Evolutionary conservation across 768 basidiomycete species (phyloP), one percentile per base, ranked within the genome.

Genomic region (Kwoniella newhampshirensis): DNA sequence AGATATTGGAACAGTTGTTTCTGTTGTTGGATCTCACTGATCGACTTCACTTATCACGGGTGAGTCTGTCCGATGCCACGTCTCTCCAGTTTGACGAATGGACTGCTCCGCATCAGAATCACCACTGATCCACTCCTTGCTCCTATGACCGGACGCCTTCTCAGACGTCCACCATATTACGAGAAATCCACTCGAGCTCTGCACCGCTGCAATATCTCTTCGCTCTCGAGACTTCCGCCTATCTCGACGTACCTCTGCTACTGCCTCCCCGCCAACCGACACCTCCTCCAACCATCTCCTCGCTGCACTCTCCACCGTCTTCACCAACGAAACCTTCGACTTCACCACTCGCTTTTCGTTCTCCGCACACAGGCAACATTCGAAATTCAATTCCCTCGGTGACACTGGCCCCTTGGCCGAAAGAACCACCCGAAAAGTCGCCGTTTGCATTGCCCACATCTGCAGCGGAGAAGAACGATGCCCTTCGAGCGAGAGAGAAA

Each of bases 1-100:
- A 71, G 49, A 63, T 71, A 3, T 18, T 71, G 32, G 66, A 68
- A 39, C 64, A 66, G 50, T 42, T 71, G 9, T 71, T 48, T 40
- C 25, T 64, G n/a, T 25, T 39, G 3, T 37, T 71, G 17, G 21
- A 21, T 11, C 32, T 64, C 17, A 60, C 48, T 8, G 63, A 62
- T 18, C 56, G 66, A 23, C 43, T 71, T 12, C 15, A n/a, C 2
- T 40, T 71, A 15, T 26, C 55, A 20, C 46, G 50, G 46, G 69
- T 71, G 41, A 50, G 66, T 64, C 30, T 18, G n/a, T n/a, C n/a
- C n/a, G n/a, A n/a, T n/a, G n/a, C n/a, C n/a, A n/a, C n/a, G n/a
- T n/a, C n/a, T n/a, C n/a, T n/a, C n/a, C n/a, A n/a, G n/a, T n/a
- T n/a, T n/a, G n/a, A n/a, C n/a, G n/a, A n/a, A n/a, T n/a, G n/a